phyloP scores from a whole-genome alignment of 805 yeast genomes.

The Ogataea haglerorum region DNA sequence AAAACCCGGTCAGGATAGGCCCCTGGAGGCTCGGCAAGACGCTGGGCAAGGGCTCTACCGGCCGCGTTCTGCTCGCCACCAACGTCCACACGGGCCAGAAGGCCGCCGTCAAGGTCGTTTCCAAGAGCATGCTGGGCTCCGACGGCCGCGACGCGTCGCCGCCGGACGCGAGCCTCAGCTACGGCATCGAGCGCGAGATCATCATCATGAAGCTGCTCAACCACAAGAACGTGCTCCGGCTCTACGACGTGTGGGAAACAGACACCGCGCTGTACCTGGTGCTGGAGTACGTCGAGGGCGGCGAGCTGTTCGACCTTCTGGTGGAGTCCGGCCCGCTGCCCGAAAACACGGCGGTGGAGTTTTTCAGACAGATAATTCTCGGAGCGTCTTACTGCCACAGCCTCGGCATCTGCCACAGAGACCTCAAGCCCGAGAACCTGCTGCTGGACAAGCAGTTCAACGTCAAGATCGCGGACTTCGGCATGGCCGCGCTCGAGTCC shows the following conservation, averaged over 20 bases:
- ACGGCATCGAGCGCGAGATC: conserved; percentile 84
- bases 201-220: conserved; percentile 79
- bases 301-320: conserved; percentile 89
- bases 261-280: conserved; percentile 80
- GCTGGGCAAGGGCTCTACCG: conserved; percentile 94
- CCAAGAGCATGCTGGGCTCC: conserved; percentile 65
- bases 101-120: conserved; percentile 96
- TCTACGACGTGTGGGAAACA: conserved; percentile 86
- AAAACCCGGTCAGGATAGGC: conserved; percentile 56
- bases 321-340: conserved; percentile 85
- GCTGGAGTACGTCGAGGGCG: conserved; percentile 94
- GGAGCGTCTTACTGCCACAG: conserved; percentile 69
- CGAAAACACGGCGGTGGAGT: conserved; percentile 85
- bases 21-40: conserved; percentile 98
- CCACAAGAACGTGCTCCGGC: conserved; percentile 74
- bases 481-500: conserved; percentile 96
- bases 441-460: conserved; percentile 77
- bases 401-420: conserved; percentile 70
- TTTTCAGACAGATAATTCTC: conserved; percentile 68
- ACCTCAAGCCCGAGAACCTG: conserved; percentile 76
- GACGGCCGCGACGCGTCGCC: conserved; percentile 9
- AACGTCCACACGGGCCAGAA: conserved; percentile 79
- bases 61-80: conserved; percentile 89
- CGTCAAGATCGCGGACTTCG: conserved; percentile 96
- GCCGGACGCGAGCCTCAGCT: conserved; percentile 56